These are phyloP conservation scores for Russula sp. DNA, from an alignment of 768 basidiomycete species.

Conservation along the genomic window DNA sequence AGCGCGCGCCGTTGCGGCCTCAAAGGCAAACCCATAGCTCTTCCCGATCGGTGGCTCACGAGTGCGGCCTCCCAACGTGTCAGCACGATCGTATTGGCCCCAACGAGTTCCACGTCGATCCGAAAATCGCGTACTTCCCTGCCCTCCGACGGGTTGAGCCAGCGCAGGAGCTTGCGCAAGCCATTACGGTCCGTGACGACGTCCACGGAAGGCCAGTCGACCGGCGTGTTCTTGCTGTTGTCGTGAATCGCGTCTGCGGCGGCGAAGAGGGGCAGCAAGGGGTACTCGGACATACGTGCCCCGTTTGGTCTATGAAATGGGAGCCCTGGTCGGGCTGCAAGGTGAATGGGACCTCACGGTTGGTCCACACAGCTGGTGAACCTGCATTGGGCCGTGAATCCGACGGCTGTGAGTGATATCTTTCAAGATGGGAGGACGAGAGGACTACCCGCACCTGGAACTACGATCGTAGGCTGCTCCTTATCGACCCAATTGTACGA, in stretches of 20 bases:
- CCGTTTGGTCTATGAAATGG: slow-evolving; percentile 58
- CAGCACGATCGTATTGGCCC: slow-evolving; percentile 56
- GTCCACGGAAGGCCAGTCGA: slow-evolving; percentile 43
- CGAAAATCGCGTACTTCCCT: slow-evolving; percentile 52
- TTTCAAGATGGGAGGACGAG: not conserved
- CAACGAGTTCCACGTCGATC: slow-evolving; percentile 65
- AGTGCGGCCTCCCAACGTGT: slow-evolving; percentile 52
- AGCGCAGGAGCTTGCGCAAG: slow-evolving; percentile 60
- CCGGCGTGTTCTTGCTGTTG: slow-evolving; percentile 31
- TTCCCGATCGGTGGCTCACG: slow-evolving; percentile 34
- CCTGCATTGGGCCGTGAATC: slow-evolving; percentile 39
- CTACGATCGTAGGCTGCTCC: slow-evolving; percentile 34
- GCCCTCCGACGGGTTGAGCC: slow-evolving; percentile 39
- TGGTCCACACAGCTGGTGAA: slow-evolving; percentile 57
- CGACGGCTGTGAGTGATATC: not conserved
- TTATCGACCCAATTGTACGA: slow-evolving; percentile 37
- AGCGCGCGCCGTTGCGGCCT: slow-evolving; percentile 50
- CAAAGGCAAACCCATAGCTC: slow-evolving; percentile 60
- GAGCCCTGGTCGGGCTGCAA: slow-evolving; percentile 54
- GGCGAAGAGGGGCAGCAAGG: slow-evolving; percentile 55
- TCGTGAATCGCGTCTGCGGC: slow-evolving; percentile 48
- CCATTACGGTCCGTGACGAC: slow-evolving; percentile 63
- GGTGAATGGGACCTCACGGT: slow-evolving; percentile 47
- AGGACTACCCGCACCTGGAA: slow-evolving; percentile 33
- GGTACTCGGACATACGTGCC: slow-evolving; percentile 40